A percentile compares a stretch with the other conserved stretches of the same genome.
Evolutionary conservation across 2,329 filamentous ascomycete genomes (phyloP).

Genomic region (Atkinsonella hypoxylon): DNA sequence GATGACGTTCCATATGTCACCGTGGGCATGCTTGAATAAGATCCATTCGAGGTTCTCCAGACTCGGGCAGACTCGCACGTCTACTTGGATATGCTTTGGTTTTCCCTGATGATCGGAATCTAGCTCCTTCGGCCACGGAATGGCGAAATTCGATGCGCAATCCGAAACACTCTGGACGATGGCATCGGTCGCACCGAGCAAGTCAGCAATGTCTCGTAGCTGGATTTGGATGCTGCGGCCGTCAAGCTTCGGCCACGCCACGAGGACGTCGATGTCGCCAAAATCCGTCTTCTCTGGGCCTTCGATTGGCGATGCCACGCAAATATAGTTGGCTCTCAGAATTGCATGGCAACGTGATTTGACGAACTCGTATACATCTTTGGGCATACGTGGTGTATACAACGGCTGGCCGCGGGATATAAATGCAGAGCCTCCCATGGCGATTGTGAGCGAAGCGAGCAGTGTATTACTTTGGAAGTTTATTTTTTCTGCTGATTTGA

Average conservation of each 20-base stretch:
- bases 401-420: constrained; percentile 32
- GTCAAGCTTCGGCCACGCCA: constrained; percentile 25
- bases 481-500: too few species aligned
- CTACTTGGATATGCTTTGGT: constrained; percentile 49
- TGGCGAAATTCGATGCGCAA: constrained; percentile 34
- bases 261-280: constrained; percentile 64
- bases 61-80: constrained; percentile 44
- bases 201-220: constrained; percentile 19
- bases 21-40: constrained; percentile 57
- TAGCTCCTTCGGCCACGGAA: constrained; percentile 36
- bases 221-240: constrained; percentile 7
- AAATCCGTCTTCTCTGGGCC: constrained; percentile 55
- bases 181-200: constrained; percentile 32
- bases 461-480: too few species aligned
- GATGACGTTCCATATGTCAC: constrained; percentile 56
- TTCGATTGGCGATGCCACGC: constrained; percentile 51
- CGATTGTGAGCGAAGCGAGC: too few species aligned
- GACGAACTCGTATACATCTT: constrained; percentile 40
- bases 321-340: constrained; percentile 39
- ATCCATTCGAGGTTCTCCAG: constrained; percentile 43
- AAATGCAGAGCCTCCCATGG: constrained; percentile 61
- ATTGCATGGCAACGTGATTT: constrained; percentile 31
- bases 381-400: constrained; percentile 53
- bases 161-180: constrained; percentile 17
- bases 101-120: not conserved